phyloP scores from a whole-genome alignment of 805 yeast genomes.

The Clavispora carvajalis region DNA sequence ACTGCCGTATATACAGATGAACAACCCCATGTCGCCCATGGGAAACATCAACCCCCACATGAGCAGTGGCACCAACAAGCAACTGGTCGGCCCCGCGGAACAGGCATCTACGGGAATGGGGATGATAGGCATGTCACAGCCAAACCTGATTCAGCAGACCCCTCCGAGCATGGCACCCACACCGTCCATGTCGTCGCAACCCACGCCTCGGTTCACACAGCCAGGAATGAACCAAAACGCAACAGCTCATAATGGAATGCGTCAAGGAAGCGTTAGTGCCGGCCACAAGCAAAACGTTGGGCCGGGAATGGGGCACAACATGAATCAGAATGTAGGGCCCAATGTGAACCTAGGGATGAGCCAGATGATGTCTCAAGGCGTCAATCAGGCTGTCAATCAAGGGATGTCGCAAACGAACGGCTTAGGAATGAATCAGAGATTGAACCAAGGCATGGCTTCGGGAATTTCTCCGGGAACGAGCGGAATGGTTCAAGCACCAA shows the following conservation, averaged over 20 bases:
- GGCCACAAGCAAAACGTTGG: too few species aligned
- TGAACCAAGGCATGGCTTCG: neutral
- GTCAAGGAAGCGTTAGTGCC: neutral
- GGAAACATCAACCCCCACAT: conserved; percentile 1
- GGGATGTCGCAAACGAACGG: too few species aligned
- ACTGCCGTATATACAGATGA: conserved; percentile 1
- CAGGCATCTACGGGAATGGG: neutral
- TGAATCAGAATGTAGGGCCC: too few species aligned
- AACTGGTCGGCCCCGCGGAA: neutral
- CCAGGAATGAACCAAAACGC: neutral
- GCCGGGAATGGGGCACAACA: neutral
- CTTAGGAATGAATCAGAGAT: neutral
- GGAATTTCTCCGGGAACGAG: neutral
- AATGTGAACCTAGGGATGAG: neutral
- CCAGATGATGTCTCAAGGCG: neutral
- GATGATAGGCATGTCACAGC: conserved; percentile 1
- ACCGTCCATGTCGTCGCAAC: neutral
- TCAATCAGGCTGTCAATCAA: neutral
- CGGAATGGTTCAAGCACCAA: neutral
- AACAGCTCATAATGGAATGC: neutral
- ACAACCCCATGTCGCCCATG: neutral
- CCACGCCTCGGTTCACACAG: neutral
- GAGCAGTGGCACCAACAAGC: conserved; percentile 2
- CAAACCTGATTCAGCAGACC: neutral
- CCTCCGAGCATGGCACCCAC: neutral